Evolutionary conservation across 352 stramenopile genomes (phyloP), one percentile per base, ranked within the genome.

Genomic region (Phytophthora cryptogea): DNA sequence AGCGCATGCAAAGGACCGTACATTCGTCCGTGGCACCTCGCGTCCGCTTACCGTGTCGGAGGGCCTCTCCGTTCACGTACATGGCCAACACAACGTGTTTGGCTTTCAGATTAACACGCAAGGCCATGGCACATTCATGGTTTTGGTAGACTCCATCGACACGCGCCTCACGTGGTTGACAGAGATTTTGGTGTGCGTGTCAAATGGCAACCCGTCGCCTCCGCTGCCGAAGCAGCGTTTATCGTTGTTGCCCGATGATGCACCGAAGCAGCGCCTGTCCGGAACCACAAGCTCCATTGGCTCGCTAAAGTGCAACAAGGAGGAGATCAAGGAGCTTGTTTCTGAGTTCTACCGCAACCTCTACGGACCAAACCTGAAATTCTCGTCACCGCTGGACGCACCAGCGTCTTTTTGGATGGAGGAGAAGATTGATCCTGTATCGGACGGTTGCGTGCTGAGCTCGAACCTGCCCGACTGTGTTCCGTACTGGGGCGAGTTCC

Each of bases 21-120:
- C 84, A n/a, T 92, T 89, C 44, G 66, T 95, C 43, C 80, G 86
- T 8, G 86, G 86, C n/a, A 92, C 84, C 4, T 76, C 80, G 5
- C 82, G 83, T 43, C 86, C 86, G 0, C 62, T 88, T 35, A 92
- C 77, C n/a, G 84, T 95, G 32, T 89, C 83, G 7, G 86, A 95
- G 44, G 86, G 86, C 5, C 84, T 95, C 26, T 76, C 86, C 1
- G 76, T 93, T 37, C 75, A 83, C 41, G 83, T 86, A 0, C 41
- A 73, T 32, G 86, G 86, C 3, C 79, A 95, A 42, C 74, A 89
- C 61, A 79, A 56, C 30, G 84, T 90, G 5, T 92, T 89, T 45
- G 86, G 84, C 8, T 93, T 95, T 59, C 86, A 93, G 66, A 88
- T 95, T 67, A 93, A 89, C 63, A 95, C 86, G 4, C 82, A 95